phyloP scores from a whole-genome alignment of 2,329 filamentous ascomycete genomes.

The Colletotrichum sp. region DNA sequence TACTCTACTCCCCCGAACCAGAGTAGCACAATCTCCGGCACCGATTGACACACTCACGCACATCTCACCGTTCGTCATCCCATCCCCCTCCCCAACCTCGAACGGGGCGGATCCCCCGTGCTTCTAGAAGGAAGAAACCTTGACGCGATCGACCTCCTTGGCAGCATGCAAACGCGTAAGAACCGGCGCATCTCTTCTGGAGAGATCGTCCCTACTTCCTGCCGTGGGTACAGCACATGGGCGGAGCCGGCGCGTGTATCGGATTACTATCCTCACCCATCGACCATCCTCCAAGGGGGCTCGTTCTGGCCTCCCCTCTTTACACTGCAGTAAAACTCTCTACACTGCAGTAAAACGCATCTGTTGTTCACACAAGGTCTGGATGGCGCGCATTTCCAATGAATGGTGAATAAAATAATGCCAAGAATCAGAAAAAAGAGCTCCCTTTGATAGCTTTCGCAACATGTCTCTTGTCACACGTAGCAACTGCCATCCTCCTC shows the following conservation, averaged over 20 bases:
- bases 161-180: not conserved
- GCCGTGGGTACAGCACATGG: not conserved
- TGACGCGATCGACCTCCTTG: not conserved
- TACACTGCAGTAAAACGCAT: not conserved
- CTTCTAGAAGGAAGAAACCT: constrained; percentile 9
- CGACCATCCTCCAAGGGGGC: not conserved
- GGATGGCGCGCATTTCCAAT: not conserved
- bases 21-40: not conserved
- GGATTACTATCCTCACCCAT: not conserved
- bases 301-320: not conserved
- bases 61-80: not conserved
- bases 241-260: not conserved
- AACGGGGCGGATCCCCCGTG: not conserved
- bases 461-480: not conserved
- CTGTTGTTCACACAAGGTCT: not conserved
- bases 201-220: not conserved
- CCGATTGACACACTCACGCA: not conserved
- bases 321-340: not conserved
- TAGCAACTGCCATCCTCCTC: not conserved
- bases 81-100: not conserved
- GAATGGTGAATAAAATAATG: not conserved
- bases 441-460: constrained; percentile 5
- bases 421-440: not conserved
- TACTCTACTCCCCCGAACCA: not conserved
- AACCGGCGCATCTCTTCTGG: not conserved